Conservation (phyloP, 2,329 filamentous ascomycete genomes). For the Sclerotinia borealis region DNA sequence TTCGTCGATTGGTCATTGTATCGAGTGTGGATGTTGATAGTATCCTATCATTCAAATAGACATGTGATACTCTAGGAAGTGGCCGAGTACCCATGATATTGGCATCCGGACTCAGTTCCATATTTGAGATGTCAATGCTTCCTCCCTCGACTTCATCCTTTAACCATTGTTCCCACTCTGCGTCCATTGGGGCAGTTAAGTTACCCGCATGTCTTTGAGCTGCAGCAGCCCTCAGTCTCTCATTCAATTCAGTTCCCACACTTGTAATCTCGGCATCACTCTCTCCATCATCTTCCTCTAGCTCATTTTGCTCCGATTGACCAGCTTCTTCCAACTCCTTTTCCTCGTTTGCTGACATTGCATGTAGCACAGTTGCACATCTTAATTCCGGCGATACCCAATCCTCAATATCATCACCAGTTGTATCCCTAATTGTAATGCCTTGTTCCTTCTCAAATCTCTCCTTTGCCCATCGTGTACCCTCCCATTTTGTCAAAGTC, state of each 20-base stretch:
- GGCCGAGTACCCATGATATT: constrained; percentile 34
- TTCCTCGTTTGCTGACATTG: constrained; percentile 23
- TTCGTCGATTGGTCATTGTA: no score
- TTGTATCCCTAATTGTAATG: constrained; percentile 63
- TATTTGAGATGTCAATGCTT: constrained; percentile 42
- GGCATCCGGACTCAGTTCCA: constrained; percentile 27
- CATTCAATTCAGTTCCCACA: constrained; percentile 56
- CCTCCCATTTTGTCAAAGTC: constrained; percentile 73
- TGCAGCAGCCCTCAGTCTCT: constrained; percentile 58
- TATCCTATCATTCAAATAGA: no score
- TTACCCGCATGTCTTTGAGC: constrained; percentile 58
- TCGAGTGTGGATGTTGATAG: no score
- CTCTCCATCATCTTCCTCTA: constrained; percentile 41
- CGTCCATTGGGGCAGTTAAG: constrained; percentile 53
- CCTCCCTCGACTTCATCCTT: constrained; percentile 64
- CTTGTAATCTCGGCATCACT: constrained; percentile 50
- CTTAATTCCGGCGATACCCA: constrained; percentile 47
- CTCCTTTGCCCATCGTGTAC: constrained; percentile 76
- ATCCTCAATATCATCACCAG: constrained; percentile 58
- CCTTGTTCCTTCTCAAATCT: constrained; percentile 72
- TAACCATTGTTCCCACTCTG: constrained; percentile 70
- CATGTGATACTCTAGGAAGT: constrained; percentile 20
- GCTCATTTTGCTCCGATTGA: constrained; percentile 30
- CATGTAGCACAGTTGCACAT: constrained; percentile 15
- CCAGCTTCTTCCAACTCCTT: constrained; percentile 35